Percentiles rank a stretch among this genome's conserved stretches.
phyloP scores from a whole-genome alignment of 2,329 filamentous ascomycete species.

The Phialemonium atrogriseum region DNA sequence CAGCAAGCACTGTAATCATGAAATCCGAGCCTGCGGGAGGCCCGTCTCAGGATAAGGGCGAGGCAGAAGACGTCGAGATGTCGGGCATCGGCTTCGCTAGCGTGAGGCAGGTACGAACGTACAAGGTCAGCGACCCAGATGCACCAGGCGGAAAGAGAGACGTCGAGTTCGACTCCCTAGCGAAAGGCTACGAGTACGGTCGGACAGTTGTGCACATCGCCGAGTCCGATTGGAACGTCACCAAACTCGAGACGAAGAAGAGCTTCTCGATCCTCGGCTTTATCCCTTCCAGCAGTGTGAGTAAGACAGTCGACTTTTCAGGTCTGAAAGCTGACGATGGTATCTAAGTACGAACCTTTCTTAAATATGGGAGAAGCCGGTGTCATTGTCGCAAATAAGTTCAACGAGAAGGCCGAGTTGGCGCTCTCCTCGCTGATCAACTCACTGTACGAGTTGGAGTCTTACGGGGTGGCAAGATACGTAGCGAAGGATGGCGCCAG shows the following conservation, averaged over 20 bases:
- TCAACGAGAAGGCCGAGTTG: conserved; percentile 73
- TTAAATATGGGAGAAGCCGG: conserved; percentile 76
- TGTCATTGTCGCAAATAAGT: conserved; percentile 67
- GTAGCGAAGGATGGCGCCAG: conserved; percentile 78
- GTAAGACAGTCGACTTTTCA: conserved; percentile 2
- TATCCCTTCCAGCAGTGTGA: conserved; percentile 48
- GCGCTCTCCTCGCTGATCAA: conserved; percentile 86
- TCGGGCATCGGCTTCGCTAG: conserved; percentile 46
- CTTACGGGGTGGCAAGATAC: conserved; percentile 77
- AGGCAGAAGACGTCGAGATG: conserved; percentile 38
- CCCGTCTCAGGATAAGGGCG: conserved; percentile 37
- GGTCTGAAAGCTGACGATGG: conserved; percentile 10
- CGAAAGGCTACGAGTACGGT: conserved; percentile 93
- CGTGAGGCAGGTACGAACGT: conserved; percentile 71
- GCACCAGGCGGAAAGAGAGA: conserved; percentile 74
- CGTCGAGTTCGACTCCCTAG: conserved; percentile 72
- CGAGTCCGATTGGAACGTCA: conserved; percentile 78
- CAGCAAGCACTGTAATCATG: conserved; percentile 69
- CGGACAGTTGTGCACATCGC: conserved; percentile 85
- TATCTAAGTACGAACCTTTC: conserved; percentile 69
- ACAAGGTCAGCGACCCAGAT: conserved; percentile 68
- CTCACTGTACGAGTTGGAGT: conserved; percentile 75
- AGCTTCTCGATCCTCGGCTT: conserved; percentile 82
- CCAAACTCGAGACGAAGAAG: conserved; percentile 71
- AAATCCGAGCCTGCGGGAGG: conserved; percentile 37